A percentile compares a stretch with the other conserved stretches of the same genome.
phyloP scores from a whole-genome alignment of 2,329 filamentous ascomycete genomes.

The Salinomyces thailandicus region DNA sequence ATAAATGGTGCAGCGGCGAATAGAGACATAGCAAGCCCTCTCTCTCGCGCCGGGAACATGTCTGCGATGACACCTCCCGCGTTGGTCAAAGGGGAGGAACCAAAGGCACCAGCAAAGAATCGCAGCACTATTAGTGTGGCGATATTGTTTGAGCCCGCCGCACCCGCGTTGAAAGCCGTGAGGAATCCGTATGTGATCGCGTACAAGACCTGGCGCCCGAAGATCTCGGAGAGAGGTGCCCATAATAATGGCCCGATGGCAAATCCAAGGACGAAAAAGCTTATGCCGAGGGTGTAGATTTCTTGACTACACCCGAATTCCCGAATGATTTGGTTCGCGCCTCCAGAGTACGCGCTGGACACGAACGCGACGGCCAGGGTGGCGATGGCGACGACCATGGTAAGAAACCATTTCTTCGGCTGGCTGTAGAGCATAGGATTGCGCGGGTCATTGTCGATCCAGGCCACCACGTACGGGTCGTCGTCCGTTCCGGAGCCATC shows the following conservation, averaged over 20 bases:
- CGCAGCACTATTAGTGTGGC: slow-evolving; percentile 36
- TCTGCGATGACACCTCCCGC: slow-evolving; percentile 39
- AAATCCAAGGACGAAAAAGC: slow-evolving; percentile 54
- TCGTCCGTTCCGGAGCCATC: slow-evolving; percentile 48
- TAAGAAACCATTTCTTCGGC: slow-evolving; percentile 55
- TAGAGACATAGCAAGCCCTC: slow-evolving; percentile 46
- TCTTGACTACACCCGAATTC: slow-evolving; percentile 45
- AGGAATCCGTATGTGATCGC: slow-evolving; percentile 27
- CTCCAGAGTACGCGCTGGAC: slow-evolving; percentile 56
- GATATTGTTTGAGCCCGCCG: slow-evolving; percentile 36
- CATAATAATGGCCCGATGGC: slow-evolving; percentile 49
- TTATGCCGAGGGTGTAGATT: slow-evolving; percentile 51
- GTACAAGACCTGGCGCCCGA: slow-evolving; percentile 35
- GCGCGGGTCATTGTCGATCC: slow-evolving; percentile 54
- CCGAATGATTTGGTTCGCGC: slow-evolving; percentile 42
- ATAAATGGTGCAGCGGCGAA: slow-evolving; percentile 60
- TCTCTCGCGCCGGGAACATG: slow-evolving; percentile 32
- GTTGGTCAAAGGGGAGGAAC: slow-evolving; percentile 35
- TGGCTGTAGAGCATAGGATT: slow-evolving; percentile 53
- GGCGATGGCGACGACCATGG: slow-evolving; percentile 52
- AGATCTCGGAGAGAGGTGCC: slow-evolving; percentile 53
- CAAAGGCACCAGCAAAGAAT: slow-evolving; percentile 36
- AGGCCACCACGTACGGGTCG: slow-evolving; percentile 57
- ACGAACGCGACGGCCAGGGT: slow-evolving; percentile 60
- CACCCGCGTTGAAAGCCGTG: slow-evolving; percentile 32